phyloP scores from a whole-genome alignment of 208 protist genomes.

The Acanthamoeba lenticulata region DNA sequence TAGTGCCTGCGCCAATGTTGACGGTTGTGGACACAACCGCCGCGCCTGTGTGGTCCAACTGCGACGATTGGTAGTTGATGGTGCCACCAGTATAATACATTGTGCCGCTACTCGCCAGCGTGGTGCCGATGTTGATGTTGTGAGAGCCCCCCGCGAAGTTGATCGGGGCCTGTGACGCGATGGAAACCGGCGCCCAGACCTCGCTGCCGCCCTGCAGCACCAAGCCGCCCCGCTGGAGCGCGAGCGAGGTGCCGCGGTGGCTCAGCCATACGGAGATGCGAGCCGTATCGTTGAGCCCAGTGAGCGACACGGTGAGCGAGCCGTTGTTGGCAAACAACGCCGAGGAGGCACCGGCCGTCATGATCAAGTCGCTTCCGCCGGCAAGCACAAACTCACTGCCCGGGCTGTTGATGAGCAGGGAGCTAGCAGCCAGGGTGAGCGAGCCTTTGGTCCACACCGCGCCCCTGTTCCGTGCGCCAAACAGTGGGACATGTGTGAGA shows the following conservation, averaged over 20 bases:
- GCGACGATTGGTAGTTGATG: not conserved
- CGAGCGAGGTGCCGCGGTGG: not conserved
- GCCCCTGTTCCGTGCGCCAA: not conserved
- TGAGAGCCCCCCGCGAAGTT: not conserved
- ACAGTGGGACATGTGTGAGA: not conserved
- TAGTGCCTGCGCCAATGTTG: not conserved
- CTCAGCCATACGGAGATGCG: not conserved
- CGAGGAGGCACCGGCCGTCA: no score
- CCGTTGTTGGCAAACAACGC: not conserved
- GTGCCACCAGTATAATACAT: not conserved
- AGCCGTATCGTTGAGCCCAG: not conserved
- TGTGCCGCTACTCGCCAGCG: not conserved
- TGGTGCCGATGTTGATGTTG: not conserved
- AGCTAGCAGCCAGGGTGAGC: not conserved
- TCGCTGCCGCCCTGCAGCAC: not conserved
- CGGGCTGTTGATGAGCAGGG: not conserved
- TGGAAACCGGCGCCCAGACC: not conserved
- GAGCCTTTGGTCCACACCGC: not conserved
- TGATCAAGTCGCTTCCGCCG: not conserved
- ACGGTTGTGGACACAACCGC: not conserved
- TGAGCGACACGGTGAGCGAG: not conserved
- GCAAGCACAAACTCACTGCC: not conserved
- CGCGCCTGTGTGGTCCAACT: not conserved
- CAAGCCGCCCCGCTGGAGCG: not conserved
- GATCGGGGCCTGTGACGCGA: not conserved